A percentile compares a stretch with the other conserved stretches of the same genome.
Evolutionary conservation across 768 basidiomycete genomes (phyloP).

Genomic region (Macrolepiota dolichaula): DNA sequence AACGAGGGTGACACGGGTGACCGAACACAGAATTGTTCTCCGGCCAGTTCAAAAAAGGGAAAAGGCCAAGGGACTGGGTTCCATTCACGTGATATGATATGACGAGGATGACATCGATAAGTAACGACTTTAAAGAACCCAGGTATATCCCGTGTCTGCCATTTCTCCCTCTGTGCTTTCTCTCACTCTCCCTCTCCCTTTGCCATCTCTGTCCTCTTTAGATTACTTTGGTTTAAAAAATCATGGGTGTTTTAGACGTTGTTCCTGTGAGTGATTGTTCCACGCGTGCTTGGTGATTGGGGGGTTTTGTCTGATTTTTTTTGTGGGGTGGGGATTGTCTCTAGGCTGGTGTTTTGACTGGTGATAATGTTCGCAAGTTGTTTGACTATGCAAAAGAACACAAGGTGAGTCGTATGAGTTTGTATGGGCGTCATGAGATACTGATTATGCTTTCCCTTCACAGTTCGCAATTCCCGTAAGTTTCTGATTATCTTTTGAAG

Average conservation of each 20-base stretch:
- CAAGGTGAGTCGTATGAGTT: slow-evolving; percentile 48
- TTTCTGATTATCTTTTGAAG: slow-evolving; percentile 15
- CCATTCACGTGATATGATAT: too few relatives aligned
- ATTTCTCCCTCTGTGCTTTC: too few relatives aligned
- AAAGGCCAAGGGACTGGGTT: too few relatives aligned
- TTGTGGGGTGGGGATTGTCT: slow-evolving; percentile 8
- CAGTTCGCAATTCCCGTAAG: slow-evolving; percentile 86
- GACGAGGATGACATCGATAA: too few relatives aligned
- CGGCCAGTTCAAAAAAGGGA: too few relatives aligned
- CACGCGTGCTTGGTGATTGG: neutral
- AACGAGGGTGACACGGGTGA: too few relatives aligned
- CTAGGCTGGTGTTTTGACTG: slow-evolving; percentile 92
- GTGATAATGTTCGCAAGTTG: slow-evolving; percentile 91
- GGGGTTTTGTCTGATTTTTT: neutral
- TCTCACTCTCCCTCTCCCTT: too few relatives aligned
- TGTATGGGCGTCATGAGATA: neutral
- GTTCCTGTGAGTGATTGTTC: slow-evolving; percentile 60
- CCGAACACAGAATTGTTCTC: too few relatives aligned
- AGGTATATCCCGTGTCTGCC: too few relatives aligned
- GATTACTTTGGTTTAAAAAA: slow-evolving; percentile 5
- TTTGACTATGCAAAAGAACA: slow-evolving; percentile 92
- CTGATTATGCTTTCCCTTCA: neutral
- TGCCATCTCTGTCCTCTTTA: too few relatives aligned
- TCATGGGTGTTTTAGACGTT: slow-evolving; percentile 80
- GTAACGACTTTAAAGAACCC: too few relatives aligned